phyloP scores from a whole-genome alignment of 1,284 basidiomycete species.

The Earliella scabrosa region DNA sequence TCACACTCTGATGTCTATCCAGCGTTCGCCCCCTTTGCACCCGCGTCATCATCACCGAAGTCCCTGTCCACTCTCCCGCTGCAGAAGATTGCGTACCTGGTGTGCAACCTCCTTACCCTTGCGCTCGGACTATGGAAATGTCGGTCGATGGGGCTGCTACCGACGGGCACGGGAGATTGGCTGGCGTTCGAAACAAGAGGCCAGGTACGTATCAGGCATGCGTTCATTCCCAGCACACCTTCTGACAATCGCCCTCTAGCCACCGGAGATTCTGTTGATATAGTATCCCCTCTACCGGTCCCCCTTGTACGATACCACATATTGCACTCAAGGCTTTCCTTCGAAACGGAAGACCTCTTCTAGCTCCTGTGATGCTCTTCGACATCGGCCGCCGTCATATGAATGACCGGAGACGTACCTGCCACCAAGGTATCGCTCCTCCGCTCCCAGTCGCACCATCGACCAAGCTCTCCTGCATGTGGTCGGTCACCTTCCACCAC shows the following conservation, averaged over 20 bases:
- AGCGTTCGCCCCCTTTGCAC: slow-evolving; percentile 74
- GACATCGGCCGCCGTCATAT: no score
- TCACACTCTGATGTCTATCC: not conserved
- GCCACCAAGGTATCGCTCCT: slow-evolving; percentile 74
- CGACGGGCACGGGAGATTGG: slow-evolving; percentile 90
- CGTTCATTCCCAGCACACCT: not conserved
- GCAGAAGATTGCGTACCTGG: slow-evolving; percentile 72
- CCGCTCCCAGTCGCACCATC: slow-evolving; percentile 73
- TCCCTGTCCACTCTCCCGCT: slow-evolving; percentile 56
- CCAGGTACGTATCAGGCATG: slow-evolving; percentile 50
- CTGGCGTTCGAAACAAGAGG: slow-evolving; percentile 86
- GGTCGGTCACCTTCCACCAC: slow-evolving; percentile 82
- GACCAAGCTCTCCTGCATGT: slow-evolving; percentile 78
- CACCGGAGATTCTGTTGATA: slow-evolving; percentile 25
- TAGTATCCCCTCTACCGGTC: slow-evolving; percentile 2
- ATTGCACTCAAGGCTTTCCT: slow-evolving; percentile 29
- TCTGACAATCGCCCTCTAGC: slow-evolving; percentile 3
- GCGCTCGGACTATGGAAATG: slow-evolving; percentile 90
- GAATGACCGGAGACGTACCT: slow-evolving; percentile 36
- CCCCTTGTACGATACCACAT: not conserved
- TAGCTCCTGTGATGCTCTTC: slow-evolving; percentile 45
- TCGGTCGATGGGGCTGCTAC: slow-evolving; percentile 86
- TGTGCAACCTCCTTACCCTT: slow-evolving; percentile 76
- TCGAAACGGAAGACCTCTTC: slow-evolving; percentile 81
- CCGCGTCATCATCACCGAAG: slow-evolving; percentile 53